phyloP scores from a whole-genome alignment of 352 stramenopile genomes.

The Phytopythium ostracodes region DNA sequence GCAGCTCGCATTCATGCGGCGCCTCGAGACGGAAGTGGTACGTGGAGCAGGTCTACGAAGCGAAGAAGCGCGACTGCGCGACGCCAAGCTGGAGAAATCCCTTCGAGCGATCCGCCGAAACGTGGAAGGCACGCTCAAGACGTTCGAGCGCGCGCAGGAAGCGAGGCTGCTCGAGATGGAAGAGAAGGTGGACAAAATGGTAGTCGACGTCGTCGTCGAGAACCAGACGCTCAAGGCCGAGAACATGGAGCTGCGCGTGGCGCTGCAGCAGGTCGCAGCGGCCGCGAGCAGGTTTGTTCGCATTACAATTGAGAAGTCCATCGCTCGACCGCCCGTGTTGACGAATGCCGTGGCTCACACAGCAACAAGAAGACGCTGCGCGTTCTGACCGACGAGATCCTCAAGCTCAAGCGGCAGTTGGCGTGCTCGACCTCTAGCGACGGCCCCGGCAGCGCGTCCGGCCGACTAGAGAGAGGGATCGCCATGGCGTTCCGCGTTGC shows the following conservation, averaged over 20 bases:
- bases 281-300: slow-evolving; percentile 10
- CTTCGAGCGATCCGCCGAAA: background rate
- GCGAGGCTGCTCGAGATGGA: slow-evolving; percentile 21
- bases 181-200: slow-evolving; percentile 32
- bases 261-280: slow-evolving; percentile 18
- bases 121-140: slow-evolving; percentile 25
- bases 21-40: slow-evolving; percentile 35
- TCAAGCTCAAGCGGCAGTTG: slow-evolving; percentile 37
- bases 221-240: slow-evolving; percentile 36
- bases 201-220: slow-evolving; percentile 36
- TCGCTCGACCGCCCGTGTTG: background rate
- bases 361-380: slow-evolving; percentile 48
- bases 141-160: slow-evolving; percentile 17
- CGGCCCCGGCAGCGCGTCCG: background rate
- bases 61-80: slow-evolving; percentile 31
- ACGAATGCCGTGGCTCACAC: background rate
- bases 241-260: slow-evolving; percentile 34
- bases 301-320: background rate
- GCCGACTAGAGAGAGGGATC: slow-evolving; percentile 7
- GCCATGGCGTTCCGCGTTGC: slow-evolving; percentile 1
- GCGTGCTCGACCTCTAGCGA: background rate
- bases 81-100: slow-evolving; percentile 14
- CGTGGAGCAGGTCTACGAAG: slow-evolving; percentile 23
- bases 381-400: slow-evolving; percentile 37
- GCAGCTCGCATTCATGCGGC: slow-evolving; percentile 32